These are phyloP conservation scores for Collybia sp. DNA, from an alignment of 768 basidiomycete genomes.

Conservation along the genomic window DNA sequence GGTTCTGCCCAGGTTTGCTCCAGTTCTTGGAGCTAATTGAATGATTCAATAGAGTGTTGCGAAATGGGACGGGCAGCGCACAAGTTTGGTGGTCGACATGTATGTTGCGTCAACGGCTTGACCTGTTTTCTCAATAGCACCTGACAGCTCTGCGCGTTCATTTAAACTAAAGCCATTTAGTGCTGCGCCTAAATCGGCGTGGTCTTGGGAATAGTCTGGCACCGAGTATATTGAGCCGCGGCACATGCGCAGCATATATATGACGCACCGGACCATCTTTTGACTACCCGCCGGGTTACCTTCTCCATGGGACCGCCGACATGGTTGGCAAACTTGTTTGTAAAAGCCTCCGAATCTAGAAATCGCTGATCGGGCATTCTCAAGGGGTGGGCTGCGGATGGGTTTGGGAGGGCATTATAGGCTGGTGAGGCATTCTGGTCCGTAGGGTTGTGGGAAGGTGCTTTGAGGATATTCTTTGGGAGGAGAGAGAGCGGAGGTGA, in stretches of 20 bases:
- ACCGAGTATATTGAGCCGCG: neutral
- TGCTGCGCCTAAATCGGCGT: slow-evolving; percentile 86
- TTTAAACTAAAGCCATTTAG: slow-evolving; percentile 93
- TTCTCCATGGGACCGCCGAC: slow-evolving; percentile 93
- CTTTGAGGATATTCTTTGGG: slow-evolving; percentile 94
- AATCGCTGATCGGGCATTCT: slow-evolving; percentile 93
- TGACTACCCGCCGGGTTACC: slow-evolving; percentile 86
- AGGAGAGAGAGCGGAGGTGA: slow-evolving; percentile 87
- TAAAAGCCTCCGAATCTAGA: slow-evolving; percentile 93
- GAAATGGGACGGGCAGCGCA: slow-evolving; percentile 28
- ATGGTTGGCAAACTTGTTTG: slow-evolving; percentile 92
- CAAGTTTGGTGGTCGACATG: slow-evolving; percentile 86
- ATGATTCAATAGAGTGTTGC: slow-evolving; percentile 4
- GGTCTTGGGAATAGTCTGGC: slow-evolving; percentile 77
- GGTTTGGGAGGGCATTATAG: slow-evolving; percentile 84
- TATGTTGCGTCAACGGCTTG: slow-evolving; percentile 95
- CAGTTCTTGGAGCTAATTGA: slow-evolving; percentile 78
- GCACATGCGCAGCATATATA: slow-evolving; percentile 4
- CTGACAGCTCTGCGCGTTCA: slow-evolving; percentile 67
- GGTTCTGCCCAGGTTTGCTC: slow-evolving; percentile 97
- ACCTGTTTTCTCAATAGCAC: slow-evolving; percentile 92
- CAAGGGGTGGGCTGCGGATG: slow-evolving; percentile 85
- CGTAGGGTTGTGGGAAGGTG: slow-evolving; percentile 92
- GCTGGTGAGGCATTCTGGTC: slow-evolving; percentile 68
- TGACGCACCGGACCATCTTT: slow-evolving; percentile 86